Evolutionary conservation across 2,329 filamentous ascomycete species (phyloP).

Genomic region (Macroventuria anomochaeta): DNA sequence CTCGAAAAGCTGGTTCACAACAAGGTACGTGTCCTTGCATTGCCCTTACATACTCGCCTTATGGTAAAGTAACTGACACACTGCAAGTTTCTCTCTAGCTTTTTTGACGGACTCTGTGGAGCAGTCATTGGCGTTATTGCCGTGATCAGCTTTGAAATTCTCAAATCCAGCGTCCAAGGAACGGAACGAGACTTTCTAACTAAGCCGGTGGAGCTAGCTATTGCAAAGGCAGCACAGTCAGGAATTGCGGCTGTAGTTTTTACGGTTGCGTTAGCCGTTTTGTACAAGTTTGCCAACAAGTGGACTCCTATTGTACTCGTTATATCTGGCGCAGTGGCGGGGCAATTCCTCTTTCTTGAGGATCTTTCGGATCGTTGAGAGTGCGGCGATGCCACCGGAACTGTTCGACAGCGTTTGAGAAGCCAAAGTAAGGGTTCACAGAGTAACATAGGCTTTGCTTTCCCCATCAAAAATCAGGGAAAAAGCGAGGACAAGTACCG

Average conservation of each 20-base stretch:
- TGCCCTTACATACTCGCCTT: background rate
- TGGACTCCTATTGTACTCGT: background rate
- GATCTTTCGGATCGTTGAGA: background rate
- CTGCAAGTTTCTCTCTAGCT: background rate
- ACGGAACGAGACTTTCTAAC: background rate
- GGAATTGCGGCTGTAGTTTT: background rate
- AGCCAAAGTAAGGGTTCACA: too few species aligned
- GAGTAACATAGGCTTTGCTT: too few species aligned
- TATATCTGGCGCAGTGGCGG: background rate
- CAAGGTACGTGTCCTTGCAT: background rate
- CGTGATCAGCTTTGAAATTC: background rate
- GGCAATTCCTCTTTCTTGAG: background rate
- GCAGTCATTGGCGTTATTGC: background rate
- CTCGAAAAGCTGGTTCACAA: background rate
- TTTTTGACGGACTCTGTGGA: background rate
- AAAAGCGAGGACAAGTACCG: too few species aligned
- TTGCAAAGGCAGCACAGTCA: background rate
- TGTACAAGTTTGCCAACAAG: background rate
- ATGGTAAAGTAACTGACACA: background rate
- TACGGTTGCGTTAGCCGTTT: background rate
- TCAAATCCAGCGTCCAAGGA: background rate
- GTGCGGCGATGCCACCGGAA: too few species aligned
- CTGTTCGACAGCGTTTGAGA: too few species aligned
- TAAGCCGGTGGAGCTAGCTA: background rate
- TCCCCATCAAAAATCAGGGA: too few species aligned